Conservation (phyloP, 306 rosid genomes). For the Cucumis hystrix region DNA sequence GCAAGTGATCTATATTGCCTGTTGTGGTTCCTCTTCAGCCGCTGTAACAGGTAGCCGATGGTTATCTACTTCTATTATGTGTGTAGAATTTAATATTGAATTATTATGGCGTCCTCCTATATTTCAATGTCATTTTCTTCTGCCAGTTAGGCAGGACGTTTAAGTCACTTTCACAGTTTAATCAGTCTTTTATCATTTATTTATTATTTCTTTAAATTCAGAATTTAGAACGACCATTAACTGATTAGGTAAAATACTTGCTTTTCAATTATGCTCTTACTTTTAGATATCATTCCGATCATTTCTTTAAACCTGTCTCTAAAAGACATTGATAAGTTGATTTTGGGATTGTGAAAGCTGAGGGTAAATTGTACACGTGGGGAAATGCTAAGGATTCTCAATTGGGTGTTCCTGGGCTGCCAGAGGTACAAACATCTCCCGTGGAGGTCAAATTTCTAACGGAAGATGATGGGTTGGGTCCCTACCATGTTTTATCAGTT, state of each 20-base stretch:
- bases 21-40: conserved; percentile 85
- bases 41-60: conserved; percentile 55
- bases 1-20: conserved; percentile 45
- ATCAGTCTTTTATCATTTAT: not conserved
- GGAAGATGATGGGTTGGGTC: conserved; percentile 73
- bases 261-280: not conserved
- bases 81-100: not conserved
- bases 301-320: not conserved
- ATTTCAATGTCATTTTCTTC: not conserved
- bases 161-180: not conserved
- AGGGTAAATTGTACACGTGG: conserved; percentile 81
- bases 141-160: not conserved
- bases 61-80: not conserved
- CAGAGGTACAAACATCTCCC: conserved; percentile 47
- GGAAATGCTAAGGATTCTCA: conserved; percentile 74
- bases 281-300: not conserved
- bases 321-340: not conserved
- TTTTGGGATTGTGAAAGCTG: conserved; percentile 33
- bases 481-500: conserved; percentile 54
- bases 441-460: conserved; percentile 62
- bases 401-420: conserved; percentile 88
- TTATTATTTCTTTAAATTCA: not conserved
- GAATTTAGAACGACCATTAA: not conserved
- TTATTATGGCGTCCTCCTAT: not conserved
- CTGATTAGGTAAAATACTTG: not conserved